phyloP scores from a whole-genome alignment of 2,329 filamentous ascomycete species.

The Colletotrichum echinochloae region DNA sequence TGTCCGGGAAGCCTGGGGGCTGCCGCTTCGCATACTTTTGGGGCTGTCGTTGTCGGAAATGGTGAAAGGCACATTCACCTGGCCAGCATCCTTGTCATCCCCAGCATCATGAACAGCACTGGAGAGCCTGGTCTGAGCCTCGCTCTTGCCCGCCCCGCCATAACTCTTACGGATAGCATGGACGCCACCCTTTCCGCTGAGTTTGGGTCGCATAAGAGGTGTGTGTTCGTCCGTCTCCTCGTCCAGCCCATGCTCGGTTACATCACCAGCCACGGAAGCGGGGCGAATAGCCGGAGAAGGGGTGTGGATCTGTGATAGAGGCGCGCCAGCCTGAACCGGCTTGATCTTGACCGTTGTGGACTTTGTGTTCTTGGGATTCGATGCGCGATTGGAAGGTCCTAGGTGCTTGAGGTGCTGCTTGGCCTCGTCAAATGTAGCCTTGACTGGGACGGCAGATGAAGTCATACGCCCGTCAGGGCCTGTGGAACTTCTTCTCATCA shows the following conservation, averaged over 20 bases:
- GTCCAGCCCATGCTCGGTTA: constrained; percentile 20
- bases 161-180: constrained; percentile 41
- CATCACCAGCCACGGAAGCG: constrained; percentile 42
- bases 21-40: constrained; percentile 6
- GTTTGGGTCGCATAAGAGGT: constrained; percentile 39
- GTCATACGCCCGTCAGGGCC: constrained; percentile 64
- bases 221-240: constrained; percentile 38
- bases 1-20: constrained; percentile 22
- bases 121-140: constrained; percentile 37
- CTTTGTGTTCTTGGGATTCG: constrained; percentile 71
- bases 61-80: constrained; percentile 27
- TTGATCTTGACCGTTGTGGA: constrained; percentile 77
- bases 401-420: constrained; percentile 73
- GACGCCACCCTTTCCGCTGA: constrained; percentile 45
- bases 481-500: constrained; percentile 69
- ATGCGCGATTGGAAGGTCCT: constrained; percentile 75
- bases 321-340: constrained; percentile 61
- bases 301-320: constrained; percentile 44
- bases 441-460: constrained; percentile 64
- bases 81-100: background rate
- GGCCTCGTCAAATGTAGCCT: constrained; percentile 72
- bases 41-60: constrained; percentile 22
- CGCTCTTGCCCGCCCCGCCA: constrained; percentile 38
- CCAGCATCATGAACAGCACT: constrained; percentile 17
- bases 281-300: constrained; percentile 42